phyloP scores from a whole-genome alignment of 1,139 yeast genomes.

The Blastobotrys buckinghamii region DNA sequence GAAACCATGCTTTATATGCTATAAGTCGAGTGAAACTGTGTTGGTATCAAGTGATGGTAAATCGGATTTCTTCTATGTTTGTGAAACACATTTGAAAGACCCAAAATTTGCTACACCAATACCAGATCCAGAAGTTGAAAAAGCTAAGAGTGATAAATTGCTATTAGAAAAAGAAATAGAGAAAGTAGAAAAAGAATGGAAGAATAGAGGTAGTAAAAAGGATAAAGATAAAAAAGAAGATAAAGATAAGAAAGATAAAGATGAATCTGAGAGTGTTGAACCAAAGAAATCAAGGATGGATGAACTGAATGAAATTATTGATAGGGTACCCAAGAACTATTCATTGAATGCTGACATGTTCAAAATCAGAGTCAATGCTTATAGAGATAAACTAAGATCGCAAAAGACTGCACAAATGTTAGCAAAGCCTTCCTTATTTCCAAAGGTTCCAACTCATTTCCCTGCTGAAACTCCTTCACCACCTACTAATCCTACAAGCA shows the following conservation, averaged over 20 bases:
- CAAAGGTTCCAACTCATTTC: slow-evolving; percentile 44
- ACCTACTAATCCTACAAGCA: not conserved
- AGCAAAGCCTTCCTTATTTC: slow-evolving; percentile 45
- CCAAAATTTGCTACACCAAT: slow-evolving; percentile 54
- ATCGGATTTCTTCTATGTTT: slow-evolving; percentile 63
- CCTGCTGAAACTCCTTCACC: slow-evolving; percentile 13
- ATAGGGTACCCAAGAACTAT: slow-evolving; percentile 42
- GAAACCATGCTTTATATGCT: slow-evolving; percentile 62
- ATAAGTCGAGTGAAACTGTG: slow-evolving; percentile 58
- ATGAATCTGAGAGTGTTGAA: slow-evolving; percentile 20
- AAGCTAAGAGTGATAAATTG: slow-evolving; percentile 38
- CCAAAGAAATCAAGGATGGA: slow-evolving; percentile 19
- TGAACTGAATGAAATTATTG: slow-evolving; percentile 26
- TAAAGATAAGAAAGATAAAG: slow-evolving; percentile 20
- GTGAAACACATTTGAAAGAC: slow-evolving; percentile 60
- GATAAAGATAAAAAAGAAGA: slow-evolving; percentile 24
- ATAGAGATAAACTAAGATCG: slow-evolving; percentile 37
- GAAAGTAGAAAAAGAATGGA: slow-evolving; percentile 32
- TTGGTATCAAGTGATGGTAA: slow-evolving; percentile 45
- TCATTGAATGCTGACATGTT: slow-evolving; percentile 49
- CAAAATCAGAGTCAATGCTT: slow-evolving; percentile 44
- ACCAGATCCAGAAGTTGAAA: slow-evolving; percentile 43
- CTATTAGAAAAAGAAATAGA: slow-evolving; percentile 41
- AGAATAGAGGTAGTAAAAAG: slow-evolving; percentile 21
- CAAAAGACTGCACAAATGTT: slow-evolving; percentile 41